Base-by-base conservation (phyloP, 768 basidiomycete genomes). In the Leccinum obscurum region DNA sequence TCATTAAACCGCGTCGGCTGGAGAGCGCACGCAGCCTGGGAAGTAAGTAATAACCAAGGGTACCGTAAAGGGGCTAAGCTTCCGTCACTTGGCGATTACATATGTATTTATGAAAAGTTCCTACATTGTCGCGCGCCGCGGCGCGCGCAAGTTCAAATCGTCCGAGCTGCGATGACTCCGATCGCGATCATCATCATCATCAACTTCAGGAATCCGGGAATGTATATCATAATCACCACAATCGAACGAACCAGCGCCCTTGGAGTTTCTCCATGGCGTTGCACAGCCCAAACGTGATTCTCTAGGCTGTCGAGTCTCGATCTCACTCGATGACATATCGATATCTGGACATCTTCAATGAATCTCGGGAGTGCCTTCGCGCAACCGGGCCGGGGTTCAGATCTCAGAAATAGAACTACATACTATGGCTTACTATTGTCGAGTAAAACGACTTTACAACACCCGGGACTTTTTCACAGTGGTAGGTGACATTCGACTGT, bases 291-390 rank as follows among this genome's bases (percentile, higher is more conserved):
- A 54, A 55, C 22, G 11, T 26, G 24, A 26, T 15, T 4, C 48
- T 7, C 24, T 55, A 53, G 22, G 32, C 15, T 54, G 50, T 57
- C 52, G n/a, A 35, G 34, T 44, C 57, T 44, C 48, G 59, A 66
- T 61, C 64, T 20, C 15, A 22, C n/a, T 41, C 57, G 57, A 59
- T 26, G 57, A 59, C 20, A 46, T 46, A 46, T 46, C 20, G 41
- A 44, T 44, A 44, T 44, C 7, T 39, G 17, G 8, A 9, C 10
- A 46, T 13, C n/a, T 46, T 50, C 1, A 8, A 14, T 51, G 59
- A 28, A 34, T 44, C 49, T 28, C 8, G 22, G 37, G 32, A 10
- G 44, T 46, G 44, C n/a, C 44, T 46, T n/a, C 20, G 10, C 20
- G 44, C 44, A 20, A 10, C 44, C 44, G 44, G 44, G 10, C 44